These are phyloP conservation scores for Euphorbia corollata DNA, from an alignment of 441 rosid species.

Conservation along the genomic window DNA sequence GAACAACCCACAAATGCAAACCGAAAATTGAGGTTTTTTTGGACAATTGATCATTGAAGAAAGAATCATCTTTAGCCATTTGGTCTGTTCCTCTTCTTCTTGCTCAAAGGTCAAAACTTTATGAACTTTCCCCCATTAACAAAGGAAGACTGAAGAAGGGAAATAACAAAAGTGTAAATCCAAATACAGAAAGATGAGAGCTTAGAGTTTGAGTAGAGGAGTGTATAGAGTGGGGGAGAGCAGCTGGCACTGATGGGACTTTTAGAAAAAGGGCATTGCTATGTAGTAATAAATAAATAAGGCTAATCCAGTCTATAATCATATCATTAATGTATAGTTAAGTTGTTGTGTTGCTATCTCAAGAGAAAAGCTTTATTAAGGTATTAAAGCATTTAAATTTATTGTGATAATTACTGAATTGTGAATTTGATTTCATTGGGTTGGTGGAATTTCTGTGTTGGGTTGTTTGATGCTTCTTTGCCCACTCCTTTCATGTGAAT, in stretches of 20 bases:
- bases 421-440: neutral
- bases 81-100: slow-evolving; percentile 5
- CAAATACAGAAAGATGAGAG: neutral
- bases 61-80: slow-evolving; percentile 39
- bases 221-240: neutral
- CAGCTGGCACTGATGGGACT: slow-evolving; percentile 21
- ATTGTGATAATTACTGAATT: neutral
- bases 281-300: no score
- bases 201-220: neutral
- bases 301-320: neutral
- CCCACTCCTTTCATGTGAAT: slow-evolving; percentile 1
- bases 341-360: neutral
- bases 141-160: neutral
- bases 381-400: no score
- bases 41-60: slow-evolving; percentile 41
- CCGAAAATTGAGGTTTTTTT: slow-evolving; percentile 53
- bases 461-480: neutral
- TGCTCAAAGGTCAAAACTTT: slow-evolving; percentile 7
- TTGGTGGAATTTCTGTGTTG: slow-evolving; percentile 7
- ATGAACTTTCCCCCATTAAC: neutral
- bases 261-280: slow-evolving; percentile 1
- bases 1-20: slow-evolving; percentile 43
- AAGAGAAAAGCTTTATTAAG: neutral
- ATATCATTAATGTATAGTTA: neutral
- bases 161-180: neutral